These are phyloP conservation scores for Lumnitzera racemosa DNA, from an alignment of 345 rosid species.

Conservation along the genomic window DNA sequence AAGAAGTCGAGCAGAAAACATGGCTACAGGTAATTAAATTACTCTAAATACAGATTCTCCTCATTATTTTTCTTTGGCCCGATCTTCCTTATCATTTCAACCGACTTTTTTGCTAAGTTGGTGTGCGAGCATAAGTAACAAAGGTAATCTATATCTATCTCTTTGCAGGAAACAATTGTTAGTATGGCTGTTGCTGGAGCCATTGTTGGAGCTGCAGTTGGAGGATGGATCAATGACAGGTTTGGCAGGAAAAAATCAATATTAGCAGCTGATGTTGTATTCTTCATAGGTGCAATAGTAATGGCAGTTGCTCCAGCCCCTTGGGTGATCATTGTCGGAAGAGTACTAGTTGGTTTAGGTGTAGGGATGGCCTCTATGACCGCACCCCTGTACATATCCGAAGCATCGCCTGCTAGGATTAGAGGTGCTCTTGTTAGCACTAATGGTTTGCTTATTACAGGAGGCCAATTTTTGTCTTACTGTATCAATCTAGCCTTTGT, in stretches of 20 bases:
- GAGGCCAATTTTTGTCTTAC: conserved; percentile 81
- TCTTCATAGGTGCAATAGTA: conserved; percentile 54
- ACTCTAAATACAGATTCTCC: too few relatives aligned
- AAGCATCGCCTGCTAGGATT: conserved; percentile 83
- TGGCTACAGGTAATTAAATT: conserved; percentile 46
- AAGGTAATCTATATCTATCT: not conserved
- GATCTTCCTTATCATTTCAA: too few relatives aligned
- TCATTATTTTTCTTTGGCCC: too few relatives aligned
- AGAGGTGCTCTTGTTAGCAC: conserved; percentile 88
- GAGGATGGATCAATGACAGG: conserved; percentile 73
- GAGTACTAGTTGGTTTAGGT: conserved; percentile 78
- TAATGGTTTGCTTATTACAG: conserved; percentile 72
- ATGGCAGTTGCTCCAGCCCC: conserved; percentile 78
- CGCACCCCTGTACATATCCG: conserved; percentile 84
- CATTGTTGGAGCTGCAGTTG: conserved; percentile 73
- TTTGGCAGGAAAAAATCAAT: conserved; percentile 65
- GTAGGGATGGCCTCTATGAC: conserved; percentile 99
- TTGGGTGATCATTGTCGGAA: conserved; percentile 60
- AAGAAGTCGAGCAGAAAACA: conserved; percentile 51
- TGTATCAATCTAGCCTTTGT: conserved; percentile 79
- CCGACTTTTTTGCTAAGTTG: not conserved
- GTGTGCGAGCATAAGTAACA: not conserved
- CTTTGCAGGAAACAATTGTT: conserved; percentile 51
- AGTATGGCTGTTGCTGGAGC: conserved; percentile 92
- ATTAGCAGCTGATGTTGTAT: conserved; percentile 49